Conservation (phyloP, 495 filamentous ascomycete species). For the Achaetomiella virescens region DNA sequence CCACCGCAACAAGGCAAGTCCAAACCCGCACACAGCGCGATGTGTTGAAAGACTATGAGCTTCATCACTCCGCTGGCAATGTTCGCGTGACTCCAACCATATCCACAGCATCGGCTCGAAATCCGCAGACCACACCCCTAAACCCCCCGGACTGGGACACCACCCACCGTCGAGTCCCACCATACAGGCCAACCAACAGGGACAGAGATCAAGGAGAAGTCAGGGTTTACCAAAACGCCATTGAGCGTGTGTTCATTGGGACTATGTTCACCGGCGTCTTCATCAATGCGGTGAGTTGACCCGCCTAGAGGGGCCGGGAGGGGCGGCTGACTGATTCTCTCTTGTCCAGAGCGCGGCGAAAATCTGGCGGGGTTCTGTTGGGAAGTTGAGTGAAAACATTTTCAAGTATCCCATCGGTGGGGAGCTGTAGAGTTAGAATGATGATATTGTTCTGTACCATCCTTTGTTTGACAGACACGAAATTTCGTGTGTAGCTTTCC, state of each 20-base stretch:
- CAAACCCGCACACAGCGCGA: background rate
- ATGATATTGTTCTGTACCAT: no score
- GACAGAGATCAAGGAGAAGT: background rate
- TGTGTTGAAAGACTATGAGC: constrained; percentile 1
- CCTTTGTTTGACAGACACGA: no score
- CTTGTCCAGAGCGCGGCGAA: background rate
- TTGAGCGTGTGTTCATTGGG: background rate
- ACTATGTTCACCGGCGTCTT: constrained; percentile 1
- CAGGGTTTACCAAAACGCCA: background rate
- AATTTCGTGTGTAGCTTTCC: no score
- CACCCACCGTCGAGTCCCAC: background rate
- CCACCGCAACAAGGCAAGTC: background rate
- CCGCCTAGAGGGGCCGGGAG: background rate
- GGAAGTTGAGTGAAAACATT: background rate
- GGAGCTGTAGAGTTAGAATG: background rate
- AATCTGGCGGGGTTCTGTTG: background rate
- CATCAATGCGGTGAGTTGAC: background rate
- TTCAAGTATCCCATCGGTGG: constrained; percentile 1
- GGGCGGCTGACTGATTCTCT: background rate
- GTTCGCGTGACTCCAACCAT: background rate
- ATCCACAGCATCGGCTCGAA: background rate
- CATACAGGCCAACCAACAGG: background rate
- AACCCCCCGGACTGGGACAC: background rate
- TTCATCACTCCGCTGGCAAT: background rate
- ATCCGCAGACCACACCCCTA: background rate